Evolutionary conservation across 441 rosid genomes (phyloP), one percentile per base, ranked within the genome.

Genomic region (Theobroma grandiflorum): DNA sequence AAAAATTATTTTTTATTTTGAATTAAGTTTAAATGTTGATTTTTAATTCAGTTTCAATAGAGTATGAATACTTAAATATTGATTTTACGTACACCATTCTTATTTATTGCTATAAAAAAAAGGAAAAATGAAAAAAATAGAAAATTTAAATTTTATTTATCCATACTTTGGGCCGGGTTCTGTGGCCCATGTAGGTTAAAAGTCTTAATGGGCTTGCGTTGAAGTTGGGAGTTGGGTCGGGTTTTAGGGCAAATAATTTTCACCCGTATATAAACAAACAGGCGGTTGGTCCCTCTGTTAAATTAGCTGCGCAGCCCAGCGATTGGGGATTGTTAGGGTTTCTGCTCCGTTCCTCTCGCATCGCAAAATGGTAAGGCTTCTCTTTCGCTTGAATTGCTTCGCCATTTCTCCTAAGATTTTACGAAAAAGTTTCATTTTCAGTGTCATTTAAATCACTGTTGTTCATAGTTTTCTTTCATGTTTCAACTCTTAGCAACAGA

Each of bases 161-260:
- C 16, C 6, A n/a, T 7, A 22, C 6, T 2, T 53, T 57, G 62
- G 31, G 62, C 31, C 6, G 61, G n/a, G n/a, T 14, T 1, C 14
- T 18, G 57, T 18, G 42, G 42, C 42, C 22, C 16, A 52, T 2
- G 7, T n/a, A 2, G 33, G 35, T 42, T 6, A 4, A 47, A 70
- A 49, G 6, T 14, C 45, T 31, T 49, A 47, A 47, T 8, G 58
- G 74, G 42, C 58, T 22, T 70, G 15, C 14, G 3, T 2, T 14
- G 73, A 68, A 43, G 6, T 22, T 69, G 57, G 58, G 38, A 14
- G 6, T 49, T 49, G 74, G 74, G 40, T 49, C 58, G 58, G 37
- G 2, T 70, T 31, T 8, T 70, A 49, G 42, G 59, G 57, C 74
- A 69, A 31, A 70, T 45, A 4, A 42, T 42, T 10, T 22, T 22